phyloP scores from a whole-genome alignment of 2,329 filamentous ascomycete genomes.

The Tolypocladium tropicale region DNA sequence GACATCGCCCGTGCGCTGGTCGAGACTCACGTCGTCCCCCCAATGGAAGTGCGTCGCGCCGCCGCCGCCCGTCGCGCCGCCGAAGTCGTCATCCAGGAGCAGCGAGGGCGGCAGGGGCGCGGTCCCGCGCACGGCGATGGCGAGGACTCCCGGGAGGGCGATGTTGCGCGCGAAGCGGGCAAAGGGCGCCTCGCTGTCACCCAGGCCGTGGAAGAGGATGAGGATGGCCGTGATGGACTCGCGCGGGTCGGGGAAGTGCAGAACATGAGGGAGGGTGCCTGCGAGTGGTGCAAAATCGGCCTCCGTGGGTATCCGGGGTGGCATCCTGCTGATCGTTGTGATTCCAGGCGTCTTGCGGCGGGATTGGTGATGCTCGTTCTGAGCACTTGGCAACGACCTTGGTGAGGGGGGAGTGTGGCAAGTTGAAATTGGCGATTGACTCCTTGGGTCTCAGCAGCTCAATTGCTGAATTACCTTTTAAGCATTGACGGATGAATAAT shows the following conservation, averaged over 20 bases:
- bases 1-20: conserved; percentile 37
- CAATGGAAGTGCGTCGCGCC: conserved; percentile 42
- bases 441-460: neutral
- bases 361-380: neutral
- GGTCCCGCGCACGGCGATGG: conserved; percentile 64
- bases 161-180: conserved; percentile 57
- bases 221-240: conserved; percentile 65
- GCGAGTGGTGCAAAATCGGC: conserved; percentile 37
- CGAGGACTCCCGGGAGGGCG: conserved; percentile 65
- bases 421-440: neutral
- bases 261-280: conserved; percentile 29
- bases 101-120: conserved; percentile 58
- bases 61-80: conserved; percentile 15
- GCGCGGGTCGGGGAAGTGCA: conserved; percentile 40
- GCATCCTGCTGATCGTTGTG: conserved; percentile 17
- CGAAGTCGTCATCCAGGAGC: conserved; percentile 23
- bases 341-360: neutral
- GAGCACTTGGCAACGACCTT: neutral
- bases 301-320: conserved; percentile 38
- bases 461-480: neutral
- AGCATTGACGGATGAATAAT: neutral
- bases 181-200: conserved; percentile 64
- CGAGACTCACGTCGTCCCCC: conserved; percentile 55
- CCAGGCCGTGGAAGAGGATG: conserved; percentile 74
- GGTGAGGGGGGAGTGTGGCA: neutral